A percentile compares a stretch with the other conserved stretches of the same genome.
Conservation (phyloP, 2,329 filamentous ascomycete genomes). For the Fusarium domesticum region DNA sequence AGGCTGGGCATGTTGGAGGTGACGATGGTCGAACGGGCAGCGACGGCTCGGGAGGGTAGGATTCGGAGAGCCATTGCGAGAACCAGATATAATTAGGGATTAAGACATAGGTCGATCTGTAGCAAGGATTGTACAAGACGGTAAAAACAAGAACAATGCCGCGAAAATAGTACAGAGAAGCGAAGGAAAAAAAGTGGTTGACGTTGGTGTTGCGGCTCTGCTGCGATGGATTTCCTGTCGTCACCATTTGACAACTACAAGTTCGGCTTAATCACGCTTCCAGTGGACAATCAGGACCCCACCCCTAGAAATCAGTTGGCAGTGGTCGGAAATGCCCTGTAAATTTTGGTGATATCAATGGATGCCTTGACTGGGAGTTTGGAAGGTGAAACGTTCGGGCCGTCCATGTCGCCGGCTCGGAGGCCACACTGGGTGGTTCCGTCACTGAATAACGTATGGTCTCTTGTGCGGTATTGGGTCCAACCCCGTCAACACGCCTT, state of each 20-base stretch:
- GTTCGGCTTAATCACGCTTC: too few species aligned
- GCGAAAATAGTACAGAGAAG: background rate
- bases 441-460: conserved; percentile 19
- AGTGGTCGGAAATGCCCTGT: too few species aligned
- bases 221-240: too few species aligned
- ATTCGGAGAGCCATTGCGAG: conserved; percentile 20
- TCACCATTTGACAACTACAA: too few species aligned
- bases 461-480: too few species aligned
- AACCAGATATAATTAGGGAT: too few species aligned
- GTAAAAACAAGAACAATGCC: conserved; percentile 1
- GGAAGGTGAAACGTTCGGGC: conserved; percentile 18
- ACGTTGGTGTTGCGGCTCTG: conserved; percentile 27
- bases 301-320: too few species aligned
- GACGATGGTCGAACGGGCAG: conserved; percentile 13
- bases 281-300: too few species aligned
- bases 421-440: conserved; percentile 25
- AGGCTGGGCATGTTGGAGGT: conserved; percentile 16
- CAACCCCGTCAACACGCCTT: background rate
- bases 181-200: conserved; percentile 7
- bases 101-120: too few species aligned
- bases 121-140: too few species aligned
- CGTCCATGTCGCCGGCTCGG: conserved; percentile 27
- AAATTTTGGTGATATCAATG: too few species aligned
- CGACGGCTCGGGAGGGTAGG: conserved; percentile 7
- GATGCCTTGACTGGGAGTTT: background rate